phyloP scores from a whole-genome alignment of 495 filamentous ascomycete genomes.

The Trichoderma reesei region DNA sequence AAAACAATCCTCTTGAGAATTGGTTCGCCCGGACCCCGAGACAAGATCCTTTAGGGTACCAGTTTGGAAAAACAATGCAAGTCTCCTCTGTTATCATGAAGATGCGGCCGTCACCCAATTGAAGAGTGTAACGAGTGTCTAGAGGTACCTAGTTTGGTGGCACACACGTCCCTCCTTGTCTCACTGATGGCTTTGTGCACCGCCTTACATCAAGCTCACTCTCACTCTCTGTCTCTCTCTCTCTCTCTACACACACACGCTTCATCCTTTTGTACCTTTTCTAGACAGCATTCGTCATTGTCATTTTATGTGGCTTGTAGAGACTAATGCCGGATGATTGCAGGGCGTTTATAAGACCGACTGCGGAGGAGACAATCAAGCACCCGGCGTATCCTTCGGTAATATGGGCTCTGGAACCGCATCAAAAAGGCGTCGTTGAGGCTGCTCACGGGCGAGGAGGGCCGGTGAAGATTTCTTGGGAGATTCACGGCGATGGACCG shows the following conservation, averaged over 20 bases:
- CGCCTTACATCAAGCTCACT: too few species aligned
- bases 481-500: constrained; percentile 68
- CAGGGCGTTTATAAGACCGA: constrained; percentile 18
- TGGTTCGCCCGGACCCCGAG: too few species aligned
- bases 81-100: background rate
- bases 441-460: constrained; percentile 58
- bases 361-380: constrained; percentile 28
- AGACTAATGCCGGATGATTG: background rate
- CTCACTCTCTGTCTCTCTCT: background rate
- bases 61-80: background rate
- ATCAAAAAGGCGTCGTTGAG: constrained; percentile 43
- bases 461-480: constrained; percentile 61
- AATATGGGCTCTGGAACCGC: constrained; percentile 55
- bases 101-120: background rate
- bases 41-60: background rate
- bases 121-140: background rate
- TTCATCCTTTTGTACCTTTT: too few species aligned
- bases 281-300: background rate
- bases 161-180: background rate
- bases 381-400: constrained; percentile 38
- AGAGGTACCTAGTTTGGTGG: background rate
- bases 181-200: background rate
- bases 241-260: background rate
- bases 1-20: too few species aligned
- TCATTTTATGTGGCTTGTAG: background rate